Percentiles rank a stretch among this genome's conserved stretches.
Evolutionary conservation across 1,139 yeast species (phyloP).

Genomic region (Geotrichum citri-aurantii): DNA sequence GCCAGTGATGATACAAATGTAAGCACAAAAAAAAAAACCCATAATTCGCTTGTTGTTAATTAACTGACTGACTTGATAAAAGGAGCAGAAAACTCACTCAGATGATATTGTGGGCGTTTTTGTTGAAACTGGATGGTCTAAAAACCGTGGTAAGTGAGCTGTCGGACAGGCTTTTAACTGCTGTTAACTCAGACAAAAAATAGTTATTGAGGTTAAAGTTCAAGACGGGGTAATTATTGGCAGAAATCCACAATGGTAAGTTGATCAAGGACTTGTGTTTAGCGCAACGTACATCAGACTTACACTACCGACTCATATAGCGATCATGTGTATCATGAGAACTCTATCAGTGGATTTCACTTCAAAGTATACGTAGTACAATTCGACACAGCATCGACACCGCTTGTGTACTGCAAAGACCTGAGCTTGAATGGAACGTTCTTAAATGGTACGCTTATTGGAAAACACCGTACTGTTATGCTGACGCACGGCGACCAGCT

Average conservation of each 20-base stretch:
- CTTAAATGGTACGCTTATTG: constrained; percentile 40
- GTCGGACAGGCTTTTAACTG: neutral
- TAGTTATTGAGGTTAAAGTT: constrained; percentile 10
- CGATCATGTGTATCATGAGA: constrained; percentile 32
- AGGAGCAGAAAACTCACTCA: neutral
- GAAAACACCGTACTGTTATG: constrained; percentile 36
- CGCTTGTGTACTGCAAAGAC: constrained; percentile 51
- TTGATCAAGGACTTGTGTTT: neutral
- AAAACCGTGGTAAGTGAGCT: constrained; percentile 1
- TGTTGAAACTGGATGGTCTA: constrained; percentile 7
- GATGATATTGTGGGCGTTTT: constrained; percentile 12
- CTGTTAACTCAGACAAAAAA: neutral
- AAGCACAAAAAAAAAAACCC: neutral
- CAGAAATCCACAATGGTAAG: constrained; percentile 21
- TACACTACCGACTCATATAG: constrained; percentile 19
- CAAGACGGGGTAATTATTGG: constrained; percentile 16
- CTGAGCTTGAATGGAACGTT: constrained; percentile 50
- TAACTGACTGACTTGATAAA: neutral
- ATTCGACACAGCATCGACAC: constrained; percentile 46
- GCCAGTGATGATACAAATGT: neutral
- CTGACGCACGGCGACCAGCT: constrained; percentile 43
- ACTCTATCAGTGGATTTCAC: constrained; percentile 42
- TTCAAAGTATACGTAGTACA: constrained; percentile 46
- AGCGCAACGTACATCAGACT: neutral
- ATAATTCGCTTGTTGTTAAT: neutral